phyloP scores from a whole-genome alignment of 331 rosid species.

The Pyracantha coccinea region DNA sequence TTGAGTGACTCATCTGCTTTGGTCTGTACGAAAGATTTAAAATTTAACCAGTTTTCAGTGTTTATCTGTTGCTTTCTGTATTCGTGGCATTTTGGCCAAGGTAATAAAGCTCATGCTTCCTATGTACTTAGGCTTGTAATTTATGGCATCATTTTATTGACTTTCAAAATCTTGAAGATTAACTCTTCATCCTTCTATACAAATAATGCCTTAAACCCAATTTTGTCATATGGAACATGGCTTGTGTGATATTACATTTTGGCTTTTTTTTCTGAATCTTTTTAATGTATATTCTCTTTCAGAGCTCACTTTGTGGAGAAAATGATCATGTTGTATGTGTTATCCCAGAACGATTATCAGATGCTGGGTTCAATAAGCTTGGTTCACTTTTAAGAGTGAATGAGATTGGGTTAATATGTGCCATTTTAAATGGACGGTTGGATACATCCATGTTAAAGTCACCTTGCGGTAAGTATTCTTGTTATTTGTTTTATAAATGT shows the following conservation, averaged over 20 bases:
- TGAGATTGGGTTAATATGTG: slow-evolving; percentile 55
- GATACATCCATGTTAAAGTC: slow-evolving; percentile 56
- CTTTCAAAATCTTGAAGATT: neutral
- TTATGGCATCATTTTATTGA: neutral
- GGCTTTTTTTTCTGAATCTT: neutral
- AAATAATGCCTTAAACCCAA: neutral
- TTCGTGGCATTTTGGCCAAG: neutral
- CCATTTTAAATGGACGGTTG: slow-evolving; percentile 62
- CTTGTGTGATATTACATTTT: neutral
- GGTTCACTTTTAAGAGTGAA: slow-evolving; percentile 42
- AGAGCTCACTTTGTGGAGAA: slow-evolving; percentile 49
- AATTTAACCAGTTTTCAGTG: neutral
- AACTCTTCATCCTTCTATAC: neutral
- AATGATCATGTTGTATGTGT: slow-evolving; percentile 51
- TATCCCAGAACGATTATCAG: slow-evolving; percentile 49
- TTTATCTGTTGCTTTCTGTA: neutral
- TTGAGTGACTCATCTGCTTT: neutral
- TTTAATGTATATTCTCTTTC: slow-evolving; percentile 12
- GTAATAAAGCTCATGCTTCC: neutral
- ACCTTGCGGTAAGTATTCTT: slow-evolving; percentile 52
- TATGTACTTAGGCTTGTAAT: neutral
- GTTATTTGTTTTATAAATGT: neutral
- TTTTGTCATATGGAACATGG: neutral
- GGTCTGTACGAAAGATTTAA: neutral
- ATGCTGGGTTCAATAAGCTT: slow-evolving; percentile 34